Evolutionary conservation across 176 grass and related monocot species (phyloP).

Genomic region (Sorghum bicolor): DNA sequence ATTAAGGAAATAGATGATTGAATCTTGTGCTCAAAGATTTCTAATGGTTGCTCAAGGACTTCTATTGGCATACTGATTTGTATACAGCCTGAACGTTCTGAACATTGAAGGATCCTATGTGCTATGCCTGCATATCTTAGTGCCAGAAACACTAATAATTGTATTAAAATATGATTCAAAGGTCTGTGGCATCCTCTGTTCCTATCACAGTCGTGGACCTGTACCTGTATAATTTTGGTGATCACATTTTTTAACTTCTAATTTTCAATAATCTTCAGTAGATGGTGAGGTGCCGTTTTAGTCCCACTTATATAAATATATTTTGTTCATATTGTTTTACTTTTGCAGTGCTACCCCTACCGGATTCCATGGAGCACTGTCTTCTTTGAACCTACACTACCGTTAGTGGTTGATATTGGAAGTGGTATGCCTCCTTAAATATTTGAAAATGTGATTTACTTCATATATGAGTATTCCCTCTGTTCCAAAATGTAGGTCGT

Average conservation of each 20-base stretch:
- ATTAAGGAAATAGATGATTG: constrained; percentile 9
- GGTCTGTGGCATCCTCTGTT: not conserved
- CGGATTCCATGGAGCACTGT: constrained; percentile 61
- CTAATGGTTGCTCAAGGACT: not conserved
- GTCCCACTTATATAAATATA: constrained; percentile 11
- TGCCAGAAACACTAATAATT: constrained; percentile 5
- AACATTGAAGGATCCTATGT: not conserved
- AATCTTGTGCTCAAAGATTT: not conserved
- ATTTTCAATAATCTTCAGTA: constrained; percentile 2
- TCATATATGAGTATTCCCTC: not conserved
- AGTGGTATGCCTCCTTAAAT: constrained; percentile 62
- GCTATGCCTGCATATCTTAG: not conserved
- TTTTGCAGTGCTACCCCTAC: constrained; percentile 66
- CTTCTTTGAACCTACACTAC: constrained; percentile 59
- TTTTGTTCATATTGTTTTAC: constrained; percentile 15
- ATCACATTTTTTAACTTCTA: constrained; percentile 3
- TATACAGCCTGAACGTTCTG: not conserved
- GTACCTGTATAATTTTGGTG: constrained; percentile 5
- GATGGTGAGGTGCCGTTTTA: not conserved
- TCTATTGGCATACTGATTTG: not conserved
- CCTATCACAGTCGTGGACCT: not conserved
- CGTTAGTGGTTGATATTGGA: constrained; percentile 82
- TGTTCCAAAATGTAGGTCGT: not conserved
- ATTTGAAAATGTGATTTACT: constrained; percentile 3
- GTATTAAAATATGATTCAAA: not conserved